Evolutionary conservation across 2,329 filamentous ascomycete species (phyloP), one percentile per base, ranked within the genome.

Genomic region (Penicillium hesseltinei): DNA sequence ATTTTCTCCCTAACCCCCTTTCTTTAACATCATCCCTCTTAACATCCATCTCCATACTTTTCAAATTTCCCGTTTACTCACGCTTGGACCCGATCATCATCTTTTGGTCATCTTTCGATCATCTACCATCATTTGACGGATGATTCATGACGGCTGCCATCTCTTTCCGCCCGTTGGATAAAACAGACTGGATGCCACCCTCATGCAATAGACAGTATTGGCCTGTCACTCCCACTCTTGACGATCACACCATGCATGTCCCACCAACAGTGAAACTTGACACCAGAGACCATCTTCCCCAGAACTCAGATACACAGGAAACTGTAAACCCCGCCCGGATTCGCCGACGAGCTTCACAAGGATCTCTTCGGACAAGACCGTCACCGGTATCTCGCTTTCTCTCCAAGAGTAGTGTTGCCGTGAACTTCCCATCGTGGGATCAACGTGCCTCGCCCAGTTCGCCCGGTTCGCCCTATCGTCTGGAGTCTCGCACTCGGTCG

Each of bases 371-470:
- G 23, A 69, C 71, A 21, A 71, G 68, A 59, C 70, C 71, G 2
- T 74, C 73, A 5, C 57, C 69, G 10, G 68, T 73, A 33, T 73
- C 73, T 43, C 72, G 72, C 9, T 72, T 74, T 36, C 60, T 75
- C 1, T 70, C 73, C 39, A 74, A 70, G 54, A 69, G 69, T 49
- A 75, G 64, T 57, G 66, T 66, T 5, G 66, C 71, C 35, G 70
- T 84, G 40, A 79, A 81, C 52, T 75, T 84, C 17, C 82, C 81
- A 5, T 81, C 81, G 2, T 83, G 84, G 65, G 77, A 83, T 54
- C 71, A 76, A 19, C 73, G 83, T 45, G 62, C 69, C 7, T 60
- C 66, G 23, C 60, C 68, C 5, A 66, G 65, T 45, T 60, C 64
- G 17, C 19, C 19, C 19, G 68, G 66, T 47, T 60, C 65, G 29